phyloP scores from a whole-genome alignment of 2,329 filamentous ascomycete species.

The Chalaropsis ovoidea region DNA sequence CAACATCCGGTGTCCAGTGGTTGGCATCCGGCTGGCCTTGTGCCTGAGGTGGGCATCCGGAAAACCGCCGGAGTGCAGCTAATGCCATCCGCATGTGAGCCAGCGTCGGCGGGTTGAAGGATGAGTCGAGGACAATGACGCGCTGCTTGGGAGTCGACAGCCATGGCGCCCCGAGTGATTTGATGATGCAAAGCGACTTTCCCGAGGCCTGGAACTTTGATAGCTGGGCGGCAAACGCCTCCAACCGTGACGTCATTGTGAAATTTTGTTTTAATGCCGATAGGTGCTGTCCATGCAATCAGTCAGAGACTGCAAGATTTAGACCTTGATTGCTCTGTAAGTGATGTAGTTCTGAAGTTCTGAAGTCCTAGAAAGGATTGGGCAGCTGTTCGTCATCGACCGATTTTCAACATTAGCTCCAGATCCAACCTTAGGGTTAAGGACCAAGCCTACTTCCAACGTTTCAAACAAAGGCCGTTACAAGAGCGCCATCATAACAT shows the following conservation, averaged over 20 bases:
- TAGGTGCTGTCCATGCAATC: neutral
- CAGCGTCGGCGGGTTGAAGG: slow-evolving; percentile 57
- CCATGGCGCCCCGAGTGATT: slow-evolving; percentile 15
- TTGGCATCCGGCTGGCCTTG: neutral
- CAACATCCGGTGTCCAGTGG: neutral
- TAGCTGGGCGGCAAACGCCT: slow-evolving; percentile 12
- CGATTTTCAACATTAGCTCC: too few species aligned
- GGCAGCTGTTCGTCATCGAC: neutral
- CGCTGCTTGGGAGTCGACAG: neutral
- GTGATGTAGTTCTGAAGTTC: too few species aligned
- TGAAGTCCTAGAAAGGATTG: too few species aligned
- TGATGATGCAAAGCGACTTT: slow-evolving; percentile 8
- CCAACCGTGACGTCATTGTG: neutral
- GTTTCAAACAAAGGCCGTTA: neutral
- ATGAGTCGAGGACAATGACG: slow-evolving; percentile 55
- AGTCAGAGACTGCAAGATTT: too few species aligned
- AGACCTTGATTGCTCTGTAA: too few species aligned
- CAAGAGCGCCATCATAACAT: neutral
- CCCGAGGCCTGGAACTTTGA: slow-evolving; percentile 17
- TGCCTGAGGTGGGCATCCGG: slow-evolving; percentile 15
- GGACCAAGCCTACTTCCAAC: neutral
- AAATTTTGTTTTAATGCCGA: neutral
- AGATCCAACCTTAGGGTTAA: neutral
- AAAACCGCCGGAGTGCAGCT: slow-evolving; percentile 35
- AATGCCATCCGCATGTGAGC: slow-evolving; percentile 50